These are phyloP conservation scores for Parietichytrium sp. DNA, from an alignment of 108 stramenopile species.

Conservation along the genomic window DNA sequence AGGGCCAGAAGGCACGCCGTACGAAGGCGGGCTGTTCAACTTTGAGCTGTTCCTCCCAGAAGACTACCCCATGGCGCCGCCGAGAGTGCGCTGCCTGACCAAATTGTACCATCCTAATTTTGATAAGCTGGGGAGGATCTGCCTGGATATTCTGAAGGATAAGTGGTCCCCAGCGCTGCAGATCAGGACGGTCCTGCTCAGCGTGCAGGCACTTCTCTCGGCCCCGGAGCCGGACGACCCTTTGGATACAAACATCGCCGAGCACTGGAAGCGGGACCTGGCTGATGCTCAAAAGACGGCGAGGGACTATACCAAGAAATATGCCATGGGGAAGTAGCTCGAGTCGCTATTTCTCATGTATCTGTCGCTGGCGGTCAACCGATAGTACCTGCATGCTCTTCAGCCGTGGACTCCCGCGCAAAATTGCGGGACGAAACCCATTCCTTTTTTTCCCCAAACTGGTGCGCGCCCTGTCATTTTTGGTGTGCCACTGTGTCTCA, in stretches of 20 bases:
- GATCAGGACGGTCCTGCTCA: conserved; percentile 85
- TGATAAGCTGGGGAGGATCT: conserved; percentile 94
- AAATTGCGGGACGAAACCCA: no score
- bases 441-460: no score
- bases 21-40: conserved; percentile 74
- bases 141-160: conserved; percentile 98
- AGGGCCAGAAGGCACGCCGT: conserved; percentile 89
- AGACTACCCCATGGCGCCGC: conserved; percentile 99
- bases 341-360: background rate
- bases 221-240: conserved; percentile 99
- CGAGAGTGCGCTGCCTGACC: conserved; percentile 96
- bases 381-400: no score
- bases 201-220: conserved; percentile 88
- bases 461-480: no score
- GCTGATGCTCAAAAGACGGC: conserved; percentile 80
- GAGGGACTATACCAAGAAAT: conserved; percentile 81
- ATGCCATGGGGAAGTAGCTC: conserved; percentile 66
- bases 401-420: no score
- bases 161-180: conserved; percentile 99
- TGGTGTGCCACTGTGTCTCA: no score
- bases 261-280: conserved; percentile 93
- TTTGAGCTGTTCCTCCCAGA: conserved; percentile 93
- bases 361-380: no score
- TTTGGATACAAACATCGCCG: conserved; percentile 90
- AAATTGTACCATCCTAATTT: conserved; percentile 99